Conservation (phyloP, 306 rosid genomes). For the Aeschynomene evenia region DNA sequence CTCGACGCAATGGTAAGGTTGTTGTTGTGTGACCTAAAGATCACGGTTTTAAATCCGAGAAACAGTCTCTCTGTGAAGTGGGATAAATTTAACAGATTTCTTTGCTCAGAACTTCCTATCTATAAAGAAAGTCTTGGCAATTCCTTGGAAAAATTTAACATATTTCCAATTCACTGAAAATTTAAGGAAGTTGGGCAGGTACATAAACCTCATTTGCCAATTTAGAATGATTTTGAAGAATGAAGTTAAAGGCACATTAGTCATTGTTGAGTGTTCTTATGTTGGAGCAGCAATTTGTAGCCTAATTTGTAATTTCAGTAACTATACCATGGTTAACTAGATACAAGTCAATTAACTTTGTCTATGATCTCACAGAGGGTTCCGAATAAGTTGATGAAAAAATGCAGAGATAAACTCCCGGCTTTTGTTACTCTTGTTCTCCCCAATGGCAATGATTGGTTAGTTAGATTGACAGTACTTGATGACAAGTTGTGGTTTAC, state of each 20-base stretch:
- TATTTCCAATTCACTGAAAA: background rate
- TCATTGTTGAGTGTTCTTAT: background rate
- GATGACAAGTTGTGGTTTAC: slow-evolving; percentile 8
- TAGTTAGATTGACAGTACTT: background rate
- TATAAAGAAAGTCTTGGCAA: background rate
- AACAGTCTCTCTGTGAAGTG: no score
- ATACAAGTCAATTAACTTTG: background rate
- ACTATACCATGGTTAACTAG: background rate
- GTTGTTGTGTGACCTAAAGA: no score
- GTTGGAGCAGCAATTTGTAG: background rate
- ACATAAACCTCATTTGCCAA: background rate
- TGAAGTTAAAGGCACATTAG: no score
- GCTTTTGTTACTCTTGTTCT: background rate
- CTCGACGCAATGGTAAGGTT: no score
- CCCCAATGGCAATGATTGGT: background rate
- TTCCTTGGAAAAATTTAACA: background rate
- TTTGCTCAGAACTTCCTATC: background rate
- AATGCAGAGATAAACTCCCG: background rate
- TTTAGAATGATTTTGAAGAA: background rate
- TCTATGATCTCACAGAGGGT: background rate
- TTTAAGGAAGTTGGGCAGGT: background rate
- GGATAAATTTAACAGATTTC: background rate
- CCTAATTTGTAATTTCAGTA: background rate
- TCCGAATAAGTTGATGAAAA: background rate
- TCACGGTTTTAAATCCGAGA: no score